Evolutionary conservation across 2,329 filamentous ascomycete species (phyloP), one percentile per base, ranked within the genome.

Genomic region (Macroventuria anomochaeta): DNA sequence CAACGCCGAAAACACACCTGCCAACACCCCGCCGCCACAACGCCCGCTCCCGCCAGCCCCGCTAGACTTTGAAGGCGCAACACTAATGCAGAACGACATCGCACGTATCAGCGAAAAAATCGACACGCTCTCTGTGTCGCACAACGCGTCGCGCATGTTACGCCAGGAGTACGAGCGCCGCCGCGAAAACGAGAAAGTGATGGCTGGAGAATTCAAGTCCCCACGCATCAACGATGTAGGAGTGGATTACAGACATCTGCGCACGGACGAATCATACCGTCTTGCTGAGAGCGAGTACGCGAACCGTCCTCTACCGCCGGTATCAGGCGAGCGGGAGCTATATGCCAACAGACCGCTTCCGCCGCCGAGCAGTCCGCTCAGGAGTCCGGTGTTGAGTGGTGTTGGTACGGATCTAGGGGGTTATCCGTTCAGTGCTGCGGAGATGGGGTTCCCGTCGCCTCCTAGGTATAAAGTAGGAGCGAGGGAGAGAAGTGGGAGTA

Each of bases 61-160:
- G 32, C 55, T 49, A 3, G 47, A 48, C 13, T 56, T 69, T 12
- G 64, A 67, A 17, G 63, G 65, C 40, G 46, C 58, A 25, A 70
- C 68, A 2, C 46, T 67, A 10, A 46, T 65, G 29, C 56, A 61
- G 23, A 61, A 67, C 37, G 70, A 74, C 32, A 68, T 73, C 13
- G 58, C 52, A 7, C 64, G 66, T 20, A 62, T 73, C 40, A 49
- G 63, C 32, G 69, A 73, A 58, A 74, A 74, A 31, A 73, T 73
- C 11, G 62, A 69, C 26, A 56, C 58, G 20, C 57, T 73, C 26
- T 61, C 65, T 34, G 55, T 67, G 47, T 48, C 3, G 34, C 55
- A 31, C 20, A 53, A 56, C 7, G 51, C 60, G 1, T 44, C 37
- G 1, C 55, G 55, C 8, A 49, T 53, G 13, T 33, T 54, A 13